These are phyloP conservation scores for Salix viminalis DNA, from an alignment of 345 rosid genomes.

Conservation along the genomic window DNA sequence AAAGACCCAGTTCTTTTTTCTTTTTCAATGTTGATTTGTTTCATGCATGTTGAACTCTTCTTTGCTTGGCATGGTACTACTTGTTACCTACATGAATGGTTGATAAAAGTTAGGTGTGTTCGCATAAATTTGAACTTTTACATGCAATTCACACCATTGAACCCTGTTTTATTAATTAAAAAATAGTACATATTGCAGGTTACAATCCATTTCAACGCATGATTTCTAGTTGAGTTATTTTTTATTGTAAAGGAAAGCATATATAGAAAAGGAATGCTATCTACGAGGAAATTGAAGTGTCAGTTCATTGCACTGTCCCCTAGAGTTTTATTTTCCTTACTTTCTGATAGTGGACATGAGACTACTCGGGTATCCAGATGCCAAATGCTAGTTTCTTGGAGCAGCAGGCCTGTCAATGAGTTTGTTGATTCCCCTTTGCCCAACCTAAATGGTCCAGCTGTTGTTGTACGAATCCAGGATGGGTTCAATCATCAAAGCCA, in stretches of 20 bases:
- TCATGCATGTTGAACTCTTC: no score
- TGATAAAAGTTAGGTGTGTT: background rate
- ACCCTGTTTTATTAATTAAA: background rate
- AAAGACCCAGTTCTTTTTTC: no score
- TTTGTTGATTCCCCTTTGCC: constrained; percentile 5
- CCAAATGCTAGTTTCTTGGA: constrained; percentile 11
- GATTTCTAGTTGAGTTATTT: background rate
- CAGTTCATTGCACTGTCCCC: background rate
- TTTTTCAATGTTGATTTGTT: no score
- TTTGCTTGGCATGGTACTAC: background rate
- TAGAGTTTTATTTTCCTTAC: constrained; percentile 12
- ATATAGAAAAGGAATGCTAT: constrained; percentile 15
- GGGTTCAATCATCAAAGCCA: constrained; percentile 13
- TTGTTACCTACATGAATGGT: background rate
- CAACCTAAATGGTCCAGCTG: background rate
- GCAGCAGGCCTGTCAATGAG: background rate
- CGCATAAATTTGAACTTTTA: background rate
- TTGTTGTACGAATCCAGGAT: background rate
- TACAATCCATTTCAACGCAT: background rate
- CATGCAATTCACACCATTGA: background rate
- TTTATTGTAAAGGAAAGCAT: background rate
- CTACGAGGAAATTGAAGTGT: constrained; percentile 22
- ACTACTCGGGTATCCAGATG: constrained; percentile 1
- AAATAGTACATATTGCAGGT: background rate
- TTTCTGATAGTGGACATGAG: background rate